Percentiles rank a stretch among this genome's conserved stretches.
These are phyloP conservation scores for Mediolabrus comicus DNA, from an alignment of 108 stramenopile species.

Conservation along the genomic window DNA sequence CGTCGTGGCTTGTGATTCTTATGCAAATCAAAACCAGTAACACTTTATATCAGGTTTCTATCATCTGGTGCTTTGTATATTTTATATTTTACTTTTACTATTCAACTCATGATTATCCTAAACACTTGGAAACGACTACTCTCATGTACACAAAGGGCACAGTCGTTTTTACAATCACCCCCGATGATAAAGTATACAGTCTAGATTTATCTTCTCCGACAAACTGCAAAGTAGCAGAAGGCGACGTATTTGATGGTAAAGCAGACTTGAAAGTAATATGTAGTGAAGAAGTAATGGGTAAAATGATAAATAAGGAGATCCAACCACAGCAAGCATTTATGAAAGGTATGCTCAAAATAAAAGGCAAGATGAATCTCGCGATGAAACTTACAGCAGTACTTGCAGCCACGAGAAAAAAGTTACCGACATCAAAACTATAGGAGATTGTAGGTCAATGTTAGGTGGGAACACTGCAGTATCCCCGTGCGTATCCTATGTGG, in stretches of 20 bases:
- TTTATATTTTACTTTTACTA: no score
- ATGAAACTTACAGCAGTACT: constrained; percentile 79
- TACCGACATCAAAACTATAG: constrained; percentile 45
- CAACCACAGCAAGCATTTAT: constrained; percentile 55
- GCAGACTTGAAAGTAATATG: constrained; percentile 33
- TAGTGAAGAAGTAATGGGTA: constrained; percentile 39
- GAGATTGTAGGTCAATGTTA: not conserved
- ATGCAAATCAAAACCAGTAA: no score
- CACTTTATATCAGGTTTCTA: no score
- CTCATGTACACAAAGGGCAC: constrained; percentile 30
- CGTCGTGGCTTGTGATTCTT: no score
- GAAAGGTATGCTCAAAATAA: constrained; percentile 70
- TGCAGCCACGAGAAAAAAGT: constrained; percentile 69
- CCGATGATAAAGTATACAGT: constrained; percentile 20
- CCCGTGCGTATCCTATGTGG: no score
- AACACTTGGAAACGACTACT: not conserved
- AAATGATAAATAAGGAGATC: constrained; percentile 44
- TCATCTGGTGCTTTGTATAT: no score
- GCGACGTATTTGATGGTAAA: constrained; percentile 27
- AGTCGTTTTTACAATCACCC: constrained; percentile 31
- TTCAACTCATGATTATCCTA: not conserved
- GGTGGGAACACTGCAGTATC: not conserved
- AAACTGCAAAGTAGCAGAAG: constrained; percentile 20
- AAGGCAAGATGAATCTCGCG: constrained; percentile 82
- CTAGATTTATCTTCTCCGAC: constrained; percentile 41